A percentile compares a stretch with the other conserved stretches of the same genome.
These are phyloP conservation scores for Comarum palustre DNA, from an alignment of 306 rosid species.

Conservation along the genomic window DNA sequence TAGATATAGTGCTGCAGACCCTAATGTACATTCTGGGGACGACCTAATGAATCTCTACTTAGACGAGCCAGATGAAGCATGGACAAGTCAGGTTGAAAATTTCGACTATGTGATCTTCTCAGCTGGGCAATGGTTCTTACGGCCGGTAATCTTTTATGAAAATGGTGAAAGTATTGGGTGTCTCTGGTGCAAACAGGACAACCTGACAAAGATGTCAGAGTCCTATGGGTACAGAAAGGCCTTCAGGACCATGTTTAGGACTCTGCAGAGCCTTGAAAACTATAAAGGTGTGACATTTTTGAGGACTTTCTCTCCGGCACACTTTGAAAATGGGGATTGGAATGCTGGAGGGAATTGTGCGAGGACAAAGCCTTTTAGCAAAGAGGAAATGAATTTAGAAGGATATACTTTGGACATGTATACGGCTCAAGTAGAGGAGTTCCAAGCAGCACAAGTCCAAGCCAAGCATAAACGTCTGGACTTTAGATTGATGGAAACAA, in stretches of 20 bases:
- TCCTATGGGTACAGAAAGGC: constrained; percentile 59
- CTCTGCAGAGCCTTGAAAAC: constrained; percentile 34
- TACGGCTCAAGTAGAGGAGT: constrained; percentile 54
- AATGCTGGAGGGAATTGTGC: constrained; percentile 76
- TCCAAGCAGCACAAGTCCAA: constrained; percentile 42
- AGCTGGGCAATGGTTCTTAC: constrained; percentile 90
- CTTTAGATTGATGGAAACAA: constrained; percentile 55
- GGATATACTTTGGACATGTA: constrained; percentile 39
- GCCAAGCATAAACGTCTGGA: constrained; percentile 46
- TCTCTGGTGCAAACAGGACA: constrained; percentile 41
- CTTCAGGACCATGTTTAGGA: constrained; percentile 53
- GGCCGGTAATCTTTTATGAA: constrained; percentile 53
- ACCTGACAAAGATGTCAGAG: constrained; percentile 36
- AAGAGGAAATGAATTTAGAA: constrained; percentile 40
- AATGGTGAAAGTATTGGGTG: constrained; percentile 57
- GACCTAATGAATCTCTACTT: constrained; percentile 59
- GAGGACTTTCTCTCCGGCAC: constrained; percentile 85
- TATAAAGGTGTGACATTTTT: constrained; percentile 67
- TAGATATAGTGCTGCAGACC: constrained; percentile 43
- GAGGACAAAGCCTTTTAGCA: constrained; percentile 57
- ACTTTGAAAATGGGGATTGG: constrained; percentile 87
- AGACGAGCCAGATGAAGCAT: constrained; percentile 59
- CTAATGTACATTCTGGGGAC: constrained; percentile 35
- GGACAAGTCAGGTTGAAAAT: constrained; percentile 45
- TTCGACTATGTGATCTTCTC: constrained; percentile 77